These are phyloP conservation scores for Podospora anserina DNA, from an alignment of 495 filamentous ascomycete species.

Conservation along the genomic window DNA sequence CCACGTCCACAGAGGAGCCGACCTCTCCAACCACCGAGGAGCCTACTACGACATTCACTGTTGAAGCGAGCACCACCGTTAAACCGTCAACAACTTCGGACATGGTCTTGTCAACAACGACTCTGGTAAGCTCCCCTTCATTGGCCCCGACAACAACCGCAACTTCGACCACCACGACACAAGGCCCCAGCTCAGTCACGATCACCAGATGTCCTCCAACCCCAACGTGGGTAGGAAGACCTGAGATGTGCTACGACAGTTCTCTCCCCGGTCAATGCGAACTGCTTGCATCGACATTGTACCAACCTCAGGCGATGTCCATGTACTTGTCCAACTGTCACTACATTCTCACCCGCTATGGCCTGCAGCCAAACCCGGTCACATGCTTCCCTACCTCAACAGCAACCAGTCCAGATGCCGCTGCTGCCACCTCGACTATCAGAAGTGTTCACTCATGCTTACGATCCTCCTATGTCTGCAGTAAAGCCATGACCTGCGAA, in stretches of 20 bases:
- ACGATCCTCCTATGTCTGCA: conserved; percentile 5
- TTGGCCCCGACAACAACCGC: neutral
- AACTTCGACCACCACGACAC: conserved; percentile 7
- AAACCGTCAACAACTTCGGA: conserved; percentile 1
- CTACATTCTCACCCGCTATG: conserved; percentile 1
- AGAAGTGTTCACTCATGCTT: conserved; percentile 13
- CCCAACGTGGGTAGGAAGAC: neutral
- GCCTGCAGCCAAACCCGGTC: conserved; percentile 5
- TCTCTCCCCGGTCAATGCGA: conserved; percentile 7
- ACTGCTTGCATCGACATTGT: neutral
- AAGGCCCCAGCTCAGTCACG: conserved; percentile 7
- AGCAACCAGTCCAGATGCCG: neutral
- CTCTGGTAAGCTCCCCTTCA: neutral
- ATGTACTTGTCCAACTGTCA: conserved; percentile 2
- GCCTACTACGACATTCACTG: neutral
- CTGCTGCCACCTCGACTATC: conserved; percentile 10
- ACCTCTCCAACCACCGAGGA: neutral
- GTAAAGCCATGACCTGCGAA: conserved; percentile 1
- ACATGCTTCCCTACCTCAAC: conserved; percentile 15
- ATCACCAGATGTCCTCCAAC: conserved; percentile 14
- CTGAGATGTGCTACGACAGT: conserved; percentile 10
- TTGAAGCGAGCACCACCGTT: neutral
- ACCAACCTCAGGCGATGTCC: neutral
- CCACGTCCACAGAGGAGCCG: neutral
- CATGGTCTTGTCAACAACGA: conserved; percentile 4